A percentile compares a stretch with the other conserved stretches of the same genome.
Evolutionary conservation across 1,139 yeast genomes (phyloP).

Genomic region (Kodamaea sp.): DNA sequence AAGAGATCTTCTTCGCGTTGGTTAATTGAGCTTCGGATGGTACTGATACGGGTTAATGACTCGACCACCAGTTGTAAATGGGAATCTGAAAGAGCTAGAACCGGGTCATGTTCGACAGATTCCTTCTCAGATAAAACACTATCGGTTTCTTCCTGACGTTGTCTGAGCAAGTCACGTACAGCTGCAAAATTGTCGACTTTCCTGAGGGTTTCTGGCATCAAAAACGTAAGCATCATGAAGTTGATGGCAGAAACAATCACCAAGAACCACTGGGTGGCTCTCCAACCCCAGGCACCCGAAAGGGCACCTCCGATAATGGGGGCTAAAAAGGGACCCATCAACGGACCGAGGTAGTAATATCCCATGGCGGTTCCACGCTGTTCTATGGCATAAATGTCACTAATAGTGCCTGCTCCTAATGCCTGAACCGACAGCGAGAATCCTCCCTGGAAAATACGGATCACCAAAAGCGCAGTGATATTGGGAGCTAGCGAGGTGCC

Average conservation of each 20-base stretch:
- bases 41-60: slow-evolving; percentile 15
- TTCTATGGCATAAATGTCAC: slow-evolving; percentile 67
- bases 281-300: slow-evolving; percentile 76
- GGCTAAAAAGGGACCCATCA: slow-evolving; percentile 77
- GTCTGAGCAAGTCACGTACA: slow-evolving; percentile 38
- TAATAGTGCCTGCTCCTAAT: slow-evolving; percentile 87
- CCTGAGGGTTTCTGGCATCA: slow-evolving; percentile 77
- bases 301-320: slow-evolving; percentile 84
- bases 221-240: slow-evolving; percentile 49
- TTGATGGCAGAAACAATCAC: slow-evolving; percentile 65
- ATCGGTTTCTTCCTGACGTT: slow-evolving; percentile 9
- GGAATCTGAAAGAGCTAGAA: slow-evolving; percentile 11
- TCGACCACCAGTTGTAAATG: slow-evolving; percentile 23
- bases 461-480: slow-evolving; percentile 63
- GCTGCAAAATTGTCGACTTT: slow-evolving; percentile 52
- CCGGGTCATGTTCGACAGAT: neutral
- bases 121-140: slow-evolving; percentile 1
- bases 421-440: slow-evolving; percentile 86
- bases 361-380: slow-evolving; percentile 84
- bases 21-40: slow-evolving; percentile 2
- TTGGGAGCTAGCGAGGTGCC: slow-evolving; percentile 70
- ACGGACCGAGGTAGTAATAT: slow-evolving; percentile 75
- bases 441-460: slow-evolving; percentile 75
- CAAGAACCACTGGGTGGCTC: slow-evolving; percentile 86
- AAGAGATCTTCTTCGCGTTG: slow-evolving; percentile 10